Evolutionary conservation across 768 basidiomycete species (phyloP).

Genomic region (Tulasnella sp.): DNA sequence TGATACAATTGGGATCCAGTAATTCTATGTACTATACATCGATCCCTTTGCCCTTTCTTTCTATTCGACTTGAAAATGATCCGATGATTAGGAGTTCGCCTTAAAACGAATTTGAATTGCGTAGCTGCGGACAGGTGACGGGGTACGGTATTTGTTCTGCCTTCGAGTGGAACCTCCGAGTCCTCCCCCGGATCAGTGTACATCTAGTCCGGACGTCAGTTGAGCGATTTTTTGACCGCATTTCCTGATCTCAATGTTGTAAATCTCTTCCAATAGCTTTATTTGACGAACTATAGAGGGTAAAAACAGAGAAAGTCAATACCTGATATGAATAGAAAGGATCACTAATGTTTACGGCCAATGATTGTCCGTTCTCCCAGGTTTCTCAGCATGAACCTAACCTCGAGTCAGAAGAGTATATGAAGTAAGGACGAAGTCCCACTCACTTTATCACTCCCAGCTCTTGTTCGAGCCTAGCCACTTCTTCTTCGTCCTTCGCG

Average conservation of each 20-base stretch:
- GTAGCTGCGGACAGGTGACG: too few species aligned
- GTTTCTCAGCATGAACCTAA: background rate
- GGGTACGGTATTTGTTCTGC: too few species aligned
- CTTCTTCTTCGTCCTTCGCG: background rate
- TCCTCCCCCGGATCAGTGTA: background rate
- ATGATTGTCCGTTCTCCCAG: background rate
- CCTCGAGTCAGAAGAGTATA: background rate
- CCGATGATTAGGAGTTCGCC: too few species aligned
- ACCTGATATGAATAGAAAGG: background rate
- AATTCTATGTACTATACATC: too few species aligned
- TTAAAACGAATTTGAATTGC: too few species aligned
- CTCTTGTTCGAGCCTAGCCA: background rate
- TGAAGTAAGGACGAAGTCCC: background rate
- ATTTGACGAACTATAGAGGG: background rate
- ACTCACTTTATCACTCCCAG: background rate
- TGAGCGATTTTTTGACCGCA: background rate
- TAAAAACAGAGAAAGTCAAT: background rate
- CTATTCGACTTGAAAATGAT: too few species aligned
- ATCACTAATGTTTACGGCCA: background rate
- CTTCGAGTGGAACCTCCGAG: background rate
- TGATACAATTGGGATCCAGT: too few species aligned
- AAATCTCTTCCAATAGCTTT: background rate
- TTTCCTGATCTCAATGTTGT: background rate
- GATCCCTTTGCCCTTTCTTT: too few species aligned
- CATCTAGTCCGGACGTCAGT: background rate